Conservation (phyloP, 2,329 filamentous ascomycete genomes). For the Incumbomyces lentus region DNA sequence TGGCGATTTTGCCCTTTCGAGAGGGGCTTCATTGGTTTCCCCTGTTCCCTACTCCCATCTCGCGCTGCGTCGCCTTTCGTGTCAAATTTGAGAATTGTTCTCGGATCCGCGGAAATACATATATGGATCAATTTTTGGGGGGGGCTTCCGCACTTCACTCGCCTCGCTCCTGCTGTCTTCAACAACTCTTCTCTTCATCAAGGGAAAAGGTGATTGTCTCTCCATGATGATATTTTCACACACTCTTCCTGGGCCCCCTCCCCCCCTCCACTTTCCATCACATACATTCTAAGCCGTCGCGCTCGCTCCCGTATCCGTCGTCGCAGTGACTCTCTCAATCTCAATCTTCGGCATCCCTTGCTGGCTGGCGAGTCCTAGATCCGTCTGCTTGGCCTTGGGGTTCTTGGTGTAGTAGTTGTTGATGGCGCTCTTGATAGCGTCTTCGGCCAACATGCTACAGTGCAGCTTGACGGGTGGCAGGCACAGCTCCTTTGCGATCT, state of each 20-base stretch:
- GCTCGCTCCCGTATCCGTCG: slow-evolving; percentile 20
- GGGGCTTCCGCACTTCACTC: no score
- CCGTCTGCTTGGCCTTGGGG: slow-evolving; percentile 61
- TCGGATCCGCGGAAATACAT: no score
- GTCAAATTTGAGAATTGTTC: no score
- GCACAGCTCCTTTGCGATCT: slow-evolving; percentile 94
- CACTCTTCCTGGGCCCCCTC: neutral
- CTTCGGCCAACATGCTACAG: slow-evolving; percentile 86
- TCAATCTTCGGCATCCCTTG: slow-evolving; percentile 57
- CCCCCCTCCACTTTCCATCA: neutral
- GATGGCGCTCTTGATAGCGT: slow-evolving; percentile 86
- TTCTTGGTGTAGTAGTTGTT: slow-evolving; percentile 88
- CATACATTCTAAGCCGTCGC: slow-evolving; percentile 12
- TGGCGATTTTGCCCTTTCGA: no score
- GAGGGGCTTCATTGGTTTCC: no score
- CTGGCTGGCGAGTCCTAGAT: slow-evolving; percentile 61
- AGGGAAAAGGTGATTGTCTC: no score
- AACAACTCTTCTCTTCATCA: no score
- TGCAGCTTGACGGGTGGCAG: slow-evolving; percentile 81
- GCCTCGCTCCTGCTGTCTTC: no score
- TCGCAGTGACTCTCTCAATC: slow-evolving; percentile 46
- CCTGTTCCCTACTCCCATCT: no score
- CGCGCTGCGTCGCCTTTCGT: no score
- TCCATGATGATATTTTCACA: neutral
- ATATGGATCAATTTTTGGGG: no score